These are phyloP conservation scores for Aphanomyces astaci DNA, from an alignment of 352 stramenopile genomes.

Conservation along the genomic window DNA sequence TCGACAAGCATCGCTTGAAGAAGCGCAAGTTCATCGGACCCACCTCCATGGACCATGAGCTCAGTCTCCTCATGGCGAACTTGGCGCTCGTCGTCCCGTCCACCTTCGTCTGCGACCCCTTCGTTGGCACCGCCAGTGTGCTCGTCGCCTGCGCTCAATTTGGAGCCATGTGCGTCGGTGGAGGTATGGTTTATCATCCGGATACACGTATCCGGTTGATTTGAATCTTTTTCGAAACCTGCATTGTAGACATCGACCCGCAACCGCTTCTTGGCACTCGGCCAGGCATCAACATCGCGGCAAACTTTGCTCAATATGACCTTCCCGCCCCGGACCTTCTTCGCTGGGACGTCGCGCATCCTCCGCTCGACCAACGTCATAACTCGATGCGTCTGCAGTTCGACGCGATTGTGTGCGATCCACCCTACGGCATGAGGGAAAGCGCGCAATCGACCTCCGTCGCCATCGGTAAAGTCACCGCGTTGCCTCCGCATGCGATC, in stretches of 20 bases:
- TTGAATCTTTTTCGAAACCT: not conserved
- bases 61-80: conserved; percentile 88
- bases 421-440: conserved; percentile 66
- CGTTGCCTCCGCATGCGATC: conserved; percentile 62
- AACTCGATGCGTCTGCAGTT: conserved; percentile 24
- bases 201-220: not conserved
- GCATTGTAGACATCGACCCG: conserved; percentile 75
- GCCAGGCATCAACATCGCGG: conserved; percentile 24
- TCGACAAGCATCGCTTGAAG: conserved; percentile 66
- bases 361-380: conserved; percentile 3
- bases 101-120: conserved; percentile 76
- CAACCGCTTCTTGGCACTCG: conserved; percentile 18
- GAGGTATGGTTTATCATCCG: not conserved
- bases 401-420: conserved; percentile 67
- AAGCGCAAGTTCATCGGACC: conserved; percentile 81
- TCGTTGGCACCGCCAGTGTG: conserved; percentile 88
- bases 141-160: conserved; percentile 73
- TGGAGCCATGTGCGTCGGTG: conserved; percentile 66
- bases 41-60: conserved; percentile 86
- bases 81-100: conserved; percentile 33
- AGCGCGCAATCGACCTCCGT: conserved; percentile 56
- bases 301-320: conserved; percentile 66
- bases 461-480: conserved; percentile 10
- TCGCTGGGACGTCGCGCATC: conserved; percentile 45
- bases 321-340: conserved; percentile 79